These are phyloP conservation scores for Yamadazyma conglobata DNA, from an alignment of 1,139 yeast genomes.

Conservation along the genomic window DNA sequence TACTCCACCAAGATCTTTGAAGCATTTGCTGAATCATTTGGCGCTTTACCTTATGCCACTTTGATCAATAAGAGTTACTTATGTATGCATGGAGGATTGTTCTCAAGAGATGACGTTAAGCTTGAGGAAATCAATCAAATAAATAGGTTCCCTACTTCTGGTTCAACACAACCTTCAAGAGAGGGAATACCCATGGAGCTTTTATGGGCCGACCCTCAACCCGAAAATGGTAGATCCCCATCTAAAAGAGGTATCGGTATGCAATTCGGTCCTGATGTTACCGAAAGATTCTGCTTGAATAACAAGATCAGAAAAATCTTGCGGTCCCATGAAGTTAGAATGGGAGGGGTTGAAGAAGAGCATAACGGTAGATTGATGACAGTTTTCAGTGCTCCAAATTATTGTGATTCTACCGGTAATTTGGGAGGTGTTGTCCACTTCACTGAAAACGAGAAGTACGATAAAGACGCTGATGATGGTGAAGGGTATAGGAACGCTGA, in stretches of 20 bases:
- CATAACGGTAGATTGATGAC: conserved; percentile 85
- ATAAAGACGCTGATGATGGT: conserved; percentile 33
- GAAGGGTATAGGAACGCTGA: conserved; percentile 51
- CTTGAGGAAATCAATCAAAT: conserved; percentile 70
- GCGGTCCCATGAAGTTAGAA: conserved; percentile 93
- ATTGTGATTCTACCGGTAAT: conserved; percentile 90
- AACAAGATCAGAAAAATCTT: conserved; percentile 77
- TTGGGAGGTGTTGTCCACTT: conserved; percentile 82
- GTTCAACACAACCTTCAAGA: conserved; percentile 76
- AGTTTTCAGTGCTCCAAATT: conserved; percentile 95
- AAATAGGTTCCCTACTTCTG: conserved; percentile 58
- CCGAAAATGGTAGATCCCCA: conserved; percentile 71
- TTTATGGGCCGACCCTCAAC: conserved; percentile 97
- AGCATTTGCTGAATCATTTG: conserved; percentile 83
- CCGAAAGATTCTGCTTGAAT: conserved; percentile 67
- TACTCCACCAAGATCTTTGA: conserved; percentile 81
- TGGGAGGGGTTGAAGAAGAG: conserved; percentile 85
- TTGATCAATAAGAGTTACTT: conserved; percentile 73
- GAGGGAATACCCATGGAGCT: conserved; percentile 95
- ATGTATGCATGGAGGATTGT: conserved; percentile 94
- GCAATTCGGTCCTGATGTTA: conserved; percentile 96
- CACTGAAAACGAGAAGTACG: conserved; percentile 33
- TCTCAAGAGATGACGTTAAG: conserved; percentile 70
- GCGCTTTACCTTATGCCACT: conserved; percentile 82
- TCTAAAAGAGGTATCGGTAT: conserved; percentile 94